Percentiles rank a stretch among this genome's conserved stretches.
Conservation (phyloP, 2,329 filamentous ascomycete genomes). For the Clarireedia sp. region DNA sequence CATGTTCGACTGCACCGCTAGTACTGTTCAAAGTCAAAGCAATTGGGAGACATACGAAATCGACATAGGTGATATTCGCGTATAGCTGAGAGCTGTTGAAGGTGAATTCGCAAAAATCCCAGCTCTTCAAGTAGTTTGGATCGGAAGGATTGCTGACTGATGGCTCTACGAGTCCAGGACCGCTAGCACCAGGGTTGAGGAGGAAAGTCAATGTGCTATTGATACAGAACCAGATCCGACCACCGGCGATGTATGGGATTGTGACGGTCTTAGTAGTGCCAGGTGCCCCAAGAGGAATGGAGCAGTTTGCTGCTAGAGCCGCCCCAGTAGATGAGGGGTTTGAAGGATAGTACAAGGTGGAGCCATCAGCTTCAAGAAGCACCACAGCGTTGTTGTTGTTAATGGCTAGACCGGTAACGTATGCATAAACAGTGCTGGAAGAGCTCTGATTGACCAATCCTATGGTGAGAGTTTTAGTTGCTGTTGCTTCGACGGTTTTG, state of each 20-base stretch:
- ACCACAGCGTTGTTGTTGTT: slow-evolving; percentile 51
- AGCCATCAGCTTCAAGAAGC: slow-evolving; percentile 59
- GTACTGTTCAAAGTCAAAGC: slow-evolving; percentile 41
- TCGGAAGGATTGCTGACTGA: slow-evolving; percentile 60
- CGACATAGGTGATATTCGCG: slow-evolving; percentile 65
- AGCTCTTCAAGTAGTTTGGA: slow-evolving; percentile 51
- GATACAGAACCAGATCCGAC: slow-evolving; percentile 63
- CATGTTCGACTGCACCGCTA: slow-evolving; percentile 35
- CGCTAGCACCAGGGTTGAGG: slow-evolving; percentile 56
- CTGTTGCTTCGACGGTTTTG: neutral
- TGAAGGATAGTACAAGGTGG: slow-evolving; percentile 54
- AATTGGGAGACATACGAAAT: slow-evolving; percentile 61
- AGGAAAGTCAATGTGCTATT: slow-evolving; percentile 55
- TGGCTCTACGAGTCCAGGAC: slow-evolving; percentile 65
- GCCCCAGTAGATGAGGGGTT: slow-evolving; percentile 45
- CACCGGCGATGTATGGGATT: slow-evolving; percentile 63
- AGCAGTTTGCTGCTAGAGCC: slow-evolving; percentile 48
- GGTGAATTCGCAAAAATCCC: slow-evolving; percentile 64
- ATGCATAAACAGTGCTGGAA: slow-evolving; percentile 55
- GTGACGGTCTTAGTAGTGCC: slow-evolving; percentile 52
- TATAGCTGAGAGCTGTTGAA: slow-evolving; percentile 54
- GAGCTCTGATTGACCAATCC: slow-evolving; percentile 59
- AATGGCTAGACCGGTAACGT: slow-evolving; percentile 60
- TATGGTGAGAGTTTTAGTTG: slow-evolving; percentile 42
- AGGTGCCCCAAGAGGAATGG: slow-evolving; percentile 56